Percentiles rank a stretch among this genome's conserved stretches.
Evolutionary conservation across 768 basidiomycete species (phyloP).

Genomic region (Podaxis sp.): DNA sequence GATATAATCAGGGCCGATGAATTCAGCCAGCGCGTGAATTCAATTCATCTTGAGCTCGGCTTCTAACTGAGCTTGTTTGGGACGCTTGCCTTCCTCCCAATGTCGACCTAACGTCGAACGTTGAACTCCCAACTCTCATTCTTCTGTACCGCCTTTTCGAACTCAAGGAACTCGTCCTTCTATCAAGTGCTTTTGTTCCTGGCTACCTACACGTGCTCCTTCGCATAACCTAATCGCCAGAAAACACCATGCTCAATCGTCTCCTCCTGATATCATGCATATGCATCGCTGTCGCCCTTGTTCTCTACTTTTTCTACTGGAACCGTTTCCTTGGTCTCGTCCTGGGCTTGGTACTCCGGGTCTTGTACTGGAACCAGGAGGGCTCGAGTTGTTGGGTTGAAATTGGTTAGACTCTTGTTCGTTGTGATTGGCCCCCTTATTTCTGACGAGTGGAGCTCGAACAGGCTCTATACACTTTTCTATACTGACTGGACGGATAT

Average conservation of each 20-base stretch:
- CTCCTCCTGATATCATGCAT: conserved; percentile 66
- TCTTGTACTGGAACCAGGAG: conserved; percentile 77
- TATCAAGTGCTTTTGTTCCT: not conserved
- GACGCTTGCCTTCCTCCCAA: not conserved
- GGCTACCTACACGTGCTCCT: not conserved
- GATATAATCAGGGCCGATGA: conserved; percentile 3
- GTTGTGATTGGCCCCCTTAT: not conserved
- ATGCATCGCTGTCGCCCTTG: conserved; percentile 50
- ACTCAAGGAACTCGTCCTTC: not conserved
- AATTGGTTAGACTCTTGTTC: conserved; percentile 51
- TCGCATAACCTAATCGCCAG: not conserved
- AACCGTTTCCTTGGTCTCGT: conserved; percentile 78
- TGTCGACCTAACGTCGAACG: conserved; percentile 1
- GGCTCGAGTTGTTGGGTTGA: conserved; percentile 82
- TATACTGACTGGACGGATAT: conserved; percentile 79
- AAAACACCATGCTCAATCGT: conserved; percentile 48
- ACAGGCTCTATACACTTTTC: conserved; percentile 92
- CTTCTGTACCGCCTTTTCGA: not conserved
- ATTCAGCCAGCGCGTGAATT: not conserved
- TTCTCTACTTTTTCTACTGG: conserved; percentile 89
- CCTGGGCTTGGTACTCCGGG: conserved; percentile 63
- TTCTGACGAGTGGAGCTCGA: not conserved
- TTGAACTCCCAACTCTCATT: too few relatives aligned
- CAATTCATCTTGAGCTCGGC: not conserved
- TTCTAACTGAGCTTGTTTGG: conserved; percentile 1